Percentiles rank a stretch among this genome's conserved stretches.
Conservation (phyloP, 2,329 filamentous ascomycete species). For the Diplodia sapinea region DNA sequence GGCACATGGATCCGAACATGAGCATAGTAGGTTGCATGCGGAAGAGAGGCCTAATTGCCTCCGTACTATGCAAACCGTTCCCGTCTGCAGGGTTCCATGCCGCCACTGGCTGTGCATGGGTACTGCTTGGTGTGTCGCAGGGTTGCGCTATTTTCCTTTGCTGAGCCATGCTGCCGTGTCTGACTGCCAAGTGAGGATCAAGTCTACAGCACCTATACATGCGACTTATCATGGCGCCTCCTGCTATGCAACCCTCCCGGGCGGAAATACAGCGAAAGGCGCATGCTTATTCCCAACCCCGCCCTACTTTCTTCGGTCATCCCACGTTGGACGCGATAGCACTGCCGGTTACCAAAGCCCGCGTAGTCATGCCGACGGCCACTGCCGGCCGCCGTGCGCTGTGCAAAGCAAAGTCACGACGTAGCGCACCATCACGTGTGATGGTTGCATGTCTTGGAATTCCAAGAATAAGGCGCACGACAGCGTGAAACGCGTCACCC, state of each 20-base stretch:
- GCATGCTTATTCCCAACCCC: background rate
- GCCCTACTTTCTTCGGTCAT: background rate
- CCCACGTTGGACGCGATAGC: background rate
- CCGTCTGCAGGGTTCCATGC: background rate
- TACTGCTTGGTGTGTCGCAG: background rate
- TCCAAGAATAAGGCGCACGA: slow-evolving; percentile 6
- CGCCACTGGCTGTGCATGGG: background rate
- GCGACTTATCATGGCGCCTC: slow-evolving; percentile 1
- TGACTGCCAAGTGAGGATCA: background rate
- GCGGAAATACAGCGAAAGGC: background rate
- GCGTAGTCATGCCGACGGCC: background rate
- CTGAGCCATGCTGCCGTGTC: slow-evolving; percentile 5
- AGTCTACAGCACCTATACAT: slow-evolving; percentile 8
- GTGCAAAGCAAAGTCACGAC: background rate
- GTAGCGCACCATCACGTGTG: slow-evolving; percentile 12
- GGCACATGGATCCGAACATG: too few species aligned
- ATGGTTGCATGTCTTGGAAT: slow-evolving; percentile 3
- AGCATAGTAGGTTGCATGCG: too few species aligned
- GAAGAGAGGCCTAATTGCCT: background rate
- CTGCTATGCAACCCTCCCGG: background rate
- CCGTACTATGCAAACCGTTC: background rate
- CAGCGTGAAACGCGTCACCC: slow-evolving; percentile 5
- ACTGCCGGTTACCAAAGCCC: background rate
- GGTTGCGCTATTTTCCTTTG: slow-evolving; percentile 9
- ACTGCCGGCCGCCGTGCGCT: slow-evolving; percentile 8